phyloP scores from a whole-genome alignment of 805 yeast species.

The Millerago galiae region DNA sequence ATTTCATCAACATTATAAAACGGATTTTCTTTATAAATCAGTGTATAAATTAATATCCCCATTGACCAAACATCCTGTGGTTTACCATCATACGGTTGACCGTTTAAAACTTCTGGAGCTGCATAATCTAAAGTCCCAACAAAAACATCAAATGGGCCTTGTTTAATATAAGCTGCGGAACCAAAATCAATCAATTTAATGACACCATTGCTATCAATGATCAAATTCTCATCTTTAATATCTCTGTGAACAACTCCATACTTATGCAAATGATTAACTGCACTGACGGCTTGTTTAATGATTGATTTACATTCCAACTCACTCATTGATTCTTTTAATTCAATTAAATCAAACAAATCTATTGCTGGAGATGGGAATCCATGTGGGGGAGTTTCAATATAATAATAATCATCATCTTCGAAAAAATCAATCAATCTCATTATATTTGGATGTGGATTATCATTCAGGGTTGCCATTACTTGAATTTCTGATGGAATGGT shows the following conservation, averaged over 20 bases:
- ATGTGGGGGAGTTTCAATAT: conserved; percentile 86
- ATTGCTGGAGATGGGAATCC: conserved; percentile 81
- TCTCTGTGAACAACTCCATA: conserved; percentile 91
- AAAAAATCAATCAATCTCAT: conserved; percentile 83
- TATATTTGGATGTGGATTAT: conserved; percentile 80
- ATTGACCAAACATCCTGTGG: conserved; percentile 98
- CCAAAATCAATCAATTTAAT: conserved; percentile 93
- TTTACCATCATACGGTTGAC: conserved; percentile 83
- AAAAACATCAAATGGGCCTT: conserved; percentile 95
- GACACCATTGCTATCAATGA: conserved; percentile 74
- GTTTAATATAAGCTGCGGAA: conserved; percentile 81
- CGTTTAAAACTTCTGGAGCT: conserved; percentile 91
- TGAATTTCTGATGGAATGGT: conserved; percentile 96
- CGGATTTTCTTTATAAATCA: conserved; percentile 91
- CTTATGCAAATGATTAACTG: conserved; percentile 73
- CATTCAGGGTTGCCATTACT: conserved; percentile 75
- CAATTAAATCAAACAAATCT: conserved; percentile 89
- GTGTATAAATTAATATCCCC: conserved; percentile 84
- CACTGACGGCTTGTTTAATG: conserved; percentile 72
- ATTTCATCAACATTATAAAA: conserved; percentile 94
- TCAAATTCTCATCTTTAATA: conserved; percentile 90
- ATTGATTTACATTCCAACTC: conserved; percentile 75
- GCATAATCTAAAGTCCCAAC: conserved; percentile 98
- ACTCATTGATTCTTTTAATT: conserved; percentile 72
- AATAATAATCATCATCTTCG: conserved; percentile 85